Evolutionary conservation across 108 stramenopile species (phyloP).

Genomic region (Stephanodiscus minutulus): DNA sequence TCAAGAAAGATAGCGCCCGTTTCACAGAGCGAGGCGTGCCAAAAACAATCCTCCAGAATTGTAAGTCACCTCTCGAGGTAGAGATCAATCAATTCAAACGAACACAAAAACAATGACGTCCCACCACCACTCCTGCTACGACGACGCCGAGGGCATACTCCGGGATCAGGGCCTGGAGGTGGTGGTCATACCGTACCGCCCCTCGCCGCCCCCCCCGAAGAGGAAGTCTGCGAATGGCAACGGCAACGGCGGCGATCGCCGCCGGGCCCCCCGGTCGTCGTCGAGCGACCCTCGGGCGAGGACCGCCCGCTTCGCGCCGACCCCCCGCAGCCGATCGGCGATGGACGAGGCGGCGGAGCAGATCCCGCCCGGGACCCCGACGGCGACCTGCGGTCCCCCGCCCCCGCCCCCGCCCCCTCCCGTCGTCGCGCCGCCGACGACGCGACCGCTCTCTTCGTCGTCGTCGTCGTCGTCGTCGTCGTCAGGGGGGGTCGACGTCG

Average conservation of each 20-base stretch:
- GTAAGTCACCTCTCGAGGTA: too few species aligned
- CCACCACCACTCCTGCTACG: slow-evolving; percentile 6
- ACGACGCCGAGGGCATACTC: slow-evolving; percentile 39
- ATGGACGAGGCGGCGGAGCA: slow-evolving; percentile 9
- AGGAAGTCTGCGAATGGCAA: slow-evolving; percentile 1
- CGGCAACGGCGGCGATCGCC: neutral
- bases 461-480: too few species aligned
- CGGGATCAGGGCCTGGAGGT: slow-evolving; percentile 46
- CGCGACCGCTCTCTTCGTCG: too few species aligned
- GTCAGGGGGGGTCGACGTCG: neutral
- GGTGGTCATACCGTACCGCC: slow-evolving; percentile 38
- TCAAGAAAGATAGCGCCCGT: too few species aligned
- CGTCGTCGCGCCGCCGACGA: too few species aligned
- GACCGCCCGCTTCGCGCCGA: neutral
- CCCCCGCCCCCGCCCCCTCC: neutral
- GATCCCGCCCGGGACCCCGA: neutral
- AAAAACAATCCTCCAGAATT: too few species aligned
- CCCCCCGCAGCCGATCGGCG: slow-evolving; percentile 9
- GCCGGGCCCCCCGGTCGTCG: neutral
- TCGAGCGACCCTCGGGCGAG: neutral
- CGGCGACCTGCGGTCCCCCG: neutral
- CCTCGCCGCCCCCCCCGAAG: slow-evolving; percentile 21
- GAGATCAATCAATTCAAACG: too few species aligned
- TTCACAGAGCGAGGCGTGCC: too few species aligned
- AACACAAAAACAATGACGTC: slow-evolving; percentile 8